Evolutionary conservation across 2,329 filamentous ascomycete species (phyloP).

Genomic region (Chaetomium sp.): DNA sequence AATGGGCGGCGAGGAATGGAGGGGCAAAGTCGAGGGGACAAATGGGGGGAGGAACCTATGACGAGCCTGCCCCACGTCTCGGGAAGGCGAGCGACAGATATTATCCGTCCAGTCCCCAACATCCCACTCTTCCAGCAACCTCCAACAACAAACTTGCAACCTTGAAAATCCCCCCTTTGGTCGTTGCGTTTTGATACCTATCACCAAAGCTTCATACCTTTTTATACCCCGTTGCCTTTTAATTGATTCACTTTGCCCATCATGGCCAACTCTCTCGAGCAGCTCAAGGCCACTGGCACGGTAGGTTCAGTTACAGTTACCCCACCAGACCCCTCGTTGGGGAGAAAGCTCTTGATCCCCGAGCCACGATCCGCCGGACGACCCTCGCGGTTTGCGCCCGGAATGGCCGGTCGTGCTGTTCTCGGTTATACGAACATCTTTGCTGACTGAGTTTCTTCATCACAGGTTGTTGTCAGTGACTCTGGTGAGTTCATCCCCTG

Average conservation of each 20-base stretch:
- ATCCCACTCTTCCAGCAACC: constrained; percentile 4
- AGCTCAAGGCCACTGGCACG: constrained; percentile 96
- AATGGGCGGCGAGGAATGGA: constrained; percentile 1
- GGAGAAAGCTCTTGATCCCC: constrained; percentile 7
- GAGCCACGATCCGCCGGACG: neutral
- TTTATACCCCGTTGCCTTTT: neutral
- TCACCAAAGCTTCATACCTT: neutral
- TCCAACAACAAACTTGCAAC: constrained; percentile 6
- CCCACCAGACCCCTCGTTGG: constrained; percentile 40
- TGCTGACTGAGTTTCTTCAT: constrained; percentile 32
- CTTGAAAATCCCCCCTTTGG: constrained; percentile 1
- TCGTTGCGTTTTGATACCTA: neutral
- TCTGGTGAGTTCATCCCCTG: constrained; percentile 62
- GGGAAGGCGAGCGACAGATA: constrained; percentile 10
- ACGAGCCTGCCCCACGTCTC: constrained; percentile 14
- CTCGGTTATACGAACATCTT: neutral
- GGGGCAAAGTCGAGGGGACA: neutral
- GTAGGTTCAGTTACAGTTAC: constrained; percentile 61
- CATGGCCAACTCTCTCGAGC: constrained; percentile 91
- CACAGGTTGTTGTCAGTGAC: constrained; percentile 90
- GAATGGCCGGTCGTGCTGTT: neutral
- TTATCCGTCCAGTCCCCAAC: constrained; percentile 12
- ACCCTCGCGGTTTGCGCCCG: constrained; percentile 6
- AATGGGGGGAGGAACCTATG: constrained; percentile 4
- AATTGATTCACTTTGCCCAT: constrained; percentile 32